Evolutionary conservation across 2,329 filamentous ascomycete genomes (phyloP).

Genomic region (Drechmeria coniospora): DNA sequence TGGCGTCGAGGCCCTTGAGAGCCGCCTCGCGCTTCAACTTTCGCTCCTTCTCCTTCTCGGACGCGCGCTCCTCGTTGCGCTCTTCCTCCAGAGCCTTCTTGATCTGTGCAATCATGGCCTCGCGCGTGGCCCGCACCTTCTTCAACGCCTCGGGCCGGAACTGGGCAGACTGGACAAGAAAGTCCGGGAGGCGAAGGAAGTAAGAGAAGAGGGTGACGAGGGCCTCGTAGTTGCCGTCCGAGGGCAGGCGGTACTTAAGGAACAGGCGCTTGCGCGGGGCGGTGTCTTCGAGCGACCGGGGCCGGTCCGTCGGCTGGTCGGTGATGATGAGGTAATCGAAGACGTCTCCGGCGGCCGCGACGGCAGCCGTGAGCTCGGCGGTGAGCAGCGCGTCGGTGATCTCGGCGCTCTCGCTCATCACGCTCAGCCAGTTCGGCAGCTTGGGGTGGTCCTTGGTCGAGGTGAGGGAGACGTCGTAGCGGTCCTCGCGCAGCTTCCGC

Average conservation of each 20-base stretch:
- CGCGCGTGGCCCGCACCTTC: slow-evolving; percentile 67
- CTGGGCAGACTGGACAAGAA: slow-evolving; percentile 58
- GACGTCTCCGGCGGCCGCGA: slow-evolving; percentile 58
- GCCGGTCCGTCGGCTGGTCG: slow-evolving; percentile 81
- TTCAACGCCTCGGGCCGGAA: slow-evolving; percentile 84
- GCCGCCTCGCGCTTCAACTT: slow-evolving; percentile 84
- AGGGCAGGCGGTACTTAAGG: slow-evolving; percentile 57
- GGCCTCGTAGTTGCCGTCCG: slow-evolving; percentile 43
- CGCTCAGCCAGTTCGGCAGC: slow-evolving; percentile 74
- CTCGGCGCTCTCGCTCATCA: slow-evolving; percentile 96
- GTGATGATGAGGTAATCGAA: slow-evolving; percentile 80
- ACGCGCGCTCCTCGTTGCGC: slow-evolving; percentile 62
- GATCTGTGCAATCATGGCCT: slow-evolving; percentile 66
- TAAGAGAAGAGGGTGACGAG: slow-evolving; percentile 64
- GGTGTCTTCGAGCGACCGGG: slow-evolving; percentile 71
- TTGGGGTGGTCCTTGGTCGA: slow-evolving; percentile 85
- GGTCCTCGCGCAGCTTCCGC: slow-evolving; percentile 77
- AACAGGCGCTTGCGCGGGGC: slow-evolving; percentile 73
- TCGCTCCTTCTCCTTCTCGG: slow-evolving; percentile 59
- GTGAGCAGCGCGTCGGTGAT: slow-evolving; percentile 80
- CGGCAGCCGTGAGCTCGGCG: slow-evolving; percentile 67
- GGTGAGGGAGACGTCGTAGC: slow-evolving; percentile 88
- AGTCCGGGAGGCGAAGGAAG: slow-evolving; percentile 75
- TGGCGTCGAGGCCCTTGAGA: slow-evolving; percentile 60
- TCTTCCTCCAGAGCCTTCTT: slow-evolving; percentile 64